phyloP scores from a whole-genome alignment of 805 yeast genomes.

The Zygoascus bituminiphila region DNA sequence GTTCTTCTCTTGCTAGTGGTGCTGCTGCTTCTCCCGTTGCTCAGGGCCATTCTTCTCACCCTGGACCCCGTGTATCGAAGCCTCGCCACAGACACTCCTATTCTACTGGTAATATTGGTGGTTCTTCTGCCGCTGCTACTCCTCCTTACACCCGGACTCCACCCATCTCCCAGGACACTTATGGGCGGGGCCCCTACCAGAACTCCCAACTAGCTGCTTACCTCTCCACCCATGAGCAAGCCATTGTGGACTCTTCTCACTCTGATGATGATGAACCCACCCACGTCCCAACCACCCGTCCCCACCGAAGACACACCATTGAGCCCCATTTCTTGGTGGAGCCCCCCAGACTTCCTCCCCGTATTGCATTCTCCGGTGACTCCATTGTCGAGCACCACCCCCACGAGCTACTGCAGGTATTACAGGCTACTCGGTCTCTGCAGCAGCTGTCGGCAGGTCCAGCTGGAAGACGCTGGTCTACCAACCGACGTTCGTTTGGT shows the following conservation, averaged over 20 bases:
- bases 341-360: constrained; percentile 30
- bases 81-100: constrained; percentile 10
- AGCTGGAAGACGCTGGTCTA: constrained; percentile 20
- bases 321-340: constrained; percentile 1
- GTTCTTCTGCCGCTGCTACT: no score
- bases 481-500: constrained; percentile 17
- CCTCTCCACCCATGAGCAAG: background rate
- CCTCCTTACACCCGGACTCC: no score
- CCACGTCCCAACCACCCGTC: background rate
- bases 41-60: background rate
- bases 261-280: background rate
- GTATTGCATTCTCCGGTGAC: constrained; percentile 21
- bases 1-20: background rate
- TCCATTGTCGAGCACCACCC: constrained; percentile 21
- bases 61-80: background rate
- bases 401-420: constrained; percentile 31
- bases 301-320: background rate
- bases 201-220: background rate
- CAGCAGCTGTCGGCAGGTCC: constrained; percentile 31
- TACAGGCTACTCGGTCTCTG: constrained; percentile 35
- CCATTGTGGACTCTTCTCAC: background rate
- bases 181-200: no score
- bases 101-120: constrained; percentile 8
- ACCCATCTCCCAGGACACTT: no score
- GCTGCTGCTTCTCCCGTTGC: background rate